These are phyloP conservation scores for Asterochloris sp. DNA, from an alignment of 139 green algal species.

Conservation along the genomic window DNA sequence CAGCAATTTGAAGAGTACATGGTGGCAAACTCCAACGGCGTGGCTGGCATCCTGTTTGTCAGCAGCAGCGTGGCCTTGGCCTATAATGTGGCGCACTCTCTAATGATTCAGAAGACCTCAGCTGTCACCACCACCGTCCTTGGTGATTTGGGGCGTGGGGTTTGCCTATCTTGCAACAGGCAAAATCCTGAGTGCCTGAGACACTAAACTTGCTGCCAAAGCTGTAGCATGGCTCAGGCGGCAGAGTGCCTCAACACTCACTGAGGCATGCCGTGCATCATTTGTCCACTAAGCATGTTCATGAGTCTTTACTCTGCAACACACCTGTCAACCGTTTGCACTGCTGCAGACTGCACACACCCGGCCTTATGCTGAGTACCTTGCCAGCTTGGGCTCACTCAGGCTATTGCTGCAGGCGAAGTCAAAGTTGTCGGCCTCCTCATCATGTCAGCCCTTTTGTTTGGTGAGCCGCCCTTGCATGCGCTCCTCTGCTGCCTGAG, in stretches of 20 bases:
- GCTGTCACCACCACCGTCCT: constrained; percentile 63
- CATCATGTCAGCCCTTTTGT: constrained; percentile 42
- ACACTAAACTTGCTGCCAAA: background rate
- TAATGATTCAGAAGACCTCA: constrained; percentile 52
- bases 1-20: constrained; percentile 2
- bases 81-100: constrained; percentile 43
- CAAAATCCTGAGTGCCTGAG: background rate
- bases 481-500: no score
- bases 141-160: constrained; percentile 6
- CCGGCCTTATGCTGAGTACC: no score
- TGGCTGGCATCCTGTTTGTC: constrained; percentile 16
- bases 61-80: constrained; percentile 12
- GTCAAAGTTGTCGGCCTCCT: constrained; percentile 57
- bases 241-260: no score
- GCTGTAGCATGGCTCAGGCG: constrained; percentile 25
- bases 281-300: no score
- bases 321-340: no score
- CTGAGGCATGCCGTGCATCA: no score
- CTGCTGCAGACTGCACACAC: no score
- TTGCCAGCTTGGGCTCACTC: no score
- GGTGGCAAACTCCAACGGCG: background rate
- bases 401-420: constrained; percentile 13
- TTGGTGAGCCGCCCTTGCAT: constrained; percentile 29
- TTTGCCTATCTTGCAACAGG: background rate
- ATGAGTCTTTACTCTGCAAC: no score